phyloP scores from a whole-genome alignment of 1,284 basidiomycete genomes.

The Papiliotrema fonsecae region DNA sequence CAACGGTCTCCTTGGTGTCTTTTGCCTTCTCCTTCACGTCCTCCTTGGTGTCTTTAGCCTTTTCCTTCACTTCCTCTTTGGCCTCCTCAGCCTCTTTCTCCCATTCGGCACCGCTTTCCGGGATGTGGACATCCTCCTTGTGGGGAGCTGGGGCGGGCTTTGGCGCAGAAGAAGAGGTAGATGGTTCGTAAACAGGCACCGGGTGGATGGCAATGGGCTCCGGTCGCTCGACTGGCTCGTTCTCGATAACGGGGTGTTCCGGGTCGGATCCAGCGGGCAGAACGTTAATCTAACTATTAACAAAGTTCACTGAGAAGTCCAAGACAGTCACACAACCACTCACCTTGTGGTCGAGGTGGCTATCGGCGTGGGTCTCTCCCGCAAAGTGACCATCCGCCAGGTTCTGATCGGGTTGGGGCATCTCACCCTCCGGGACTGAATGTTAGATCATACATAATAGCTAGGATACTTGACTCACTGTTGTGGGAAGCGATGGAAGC shows the following conservation, averaged over 20 bases:
- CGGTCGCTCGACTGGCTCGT: constrained; percentile 10
- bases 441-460: background rate
- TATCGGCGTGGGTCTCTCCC: constrained; percentile 27
- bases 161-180: constrained; percentile 27
- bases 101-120: constrained; percentile 22
- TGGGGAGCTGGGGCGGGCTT: constrained; percentile 14
- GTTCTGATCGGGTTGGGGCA: constrained; percentile 43
- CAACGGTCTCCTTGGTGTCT: constrained; percentile 48
- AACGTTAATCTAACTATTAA: constrained; percentile 29
- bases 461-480: constrained; percentile 22
- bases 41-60: constrained; percentile 27
- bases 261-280: constrained; percentile 35
- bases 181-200: constrained; percentile 21
- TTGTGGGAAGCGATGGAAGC: constrained; percentile 40
- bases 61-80: constrained; percentile 51
- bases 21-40: constrained; percentile 56
- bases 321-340: constrained; percentile 1
- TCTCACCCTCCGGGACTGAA: constrained; percentile 40
- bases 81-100: constrained; percentile 57
- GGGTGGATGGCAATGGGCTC: constrained; percentile 24
- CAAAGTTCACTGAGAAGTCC: background rate
- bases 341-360: constrained; percentile 31
- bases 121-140: constrained; percentile 22
- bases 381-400: constrained; percentile 41
- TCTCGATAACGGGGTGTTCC: constrained; percentile 26